Conservation (phyloP, 2,329 filamentous ascomycete genomes). For the Venturia aucupariae region DNA sequence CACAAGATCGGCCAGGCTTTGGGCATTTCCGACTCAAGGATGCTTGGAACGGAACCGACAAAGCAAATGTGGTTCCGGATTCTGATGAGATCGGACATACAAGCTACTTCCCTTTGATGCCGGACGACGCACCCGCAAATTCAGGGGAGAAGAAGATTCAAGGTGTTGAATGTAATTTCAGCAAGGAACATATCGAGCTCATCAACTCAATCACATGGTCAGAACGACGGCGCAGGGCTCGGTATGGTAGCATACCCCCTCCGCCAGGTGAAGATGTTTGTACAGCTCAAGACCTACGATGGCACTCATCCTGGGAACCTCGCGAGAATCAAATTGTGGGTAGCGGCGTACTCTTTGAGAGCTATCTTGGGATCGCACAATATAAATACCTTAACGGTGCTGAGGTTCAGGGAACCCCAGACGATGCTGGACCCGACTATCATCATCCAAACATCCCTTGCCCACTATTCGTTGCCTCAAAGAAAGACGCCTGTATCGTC, state of each 20-base stretch:
- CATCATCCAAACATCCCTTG: constrained; percentile 1
- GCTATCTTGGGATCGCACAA: not conserved
- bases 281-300: not conserved
- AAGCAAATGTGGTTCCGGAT: not conserved
- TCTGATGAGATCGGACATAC: not conserved
- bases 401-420: not conserved
- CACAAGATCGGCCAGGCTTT: not conserved
- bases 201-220: not conserved
- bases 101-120: not conserved
- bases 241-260: not conserved
- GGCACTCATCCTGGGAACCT: not conserved
- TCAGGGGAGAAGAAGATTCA: not conserved
- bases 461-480: constrained; percentile 6
- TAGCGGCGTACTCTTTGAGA: not conserved
- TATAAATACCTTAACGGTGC: not conserved
- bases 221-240: not conserved
- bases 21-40: not conserved
- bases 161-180: not conserved
- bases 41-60: not conserved
- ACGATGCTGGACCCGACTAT: not conserved
- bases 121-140: not conserved
- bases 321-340: not conserved
- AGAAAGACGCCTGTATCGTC: not conserved
- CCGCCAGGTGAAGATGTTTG: not conserved
- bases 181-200: not conserved